Evolutionary conservation across 1,284 basidiomycete species (phyloP).

Genomic region (Fomitiporia mediterranea): DNA sequence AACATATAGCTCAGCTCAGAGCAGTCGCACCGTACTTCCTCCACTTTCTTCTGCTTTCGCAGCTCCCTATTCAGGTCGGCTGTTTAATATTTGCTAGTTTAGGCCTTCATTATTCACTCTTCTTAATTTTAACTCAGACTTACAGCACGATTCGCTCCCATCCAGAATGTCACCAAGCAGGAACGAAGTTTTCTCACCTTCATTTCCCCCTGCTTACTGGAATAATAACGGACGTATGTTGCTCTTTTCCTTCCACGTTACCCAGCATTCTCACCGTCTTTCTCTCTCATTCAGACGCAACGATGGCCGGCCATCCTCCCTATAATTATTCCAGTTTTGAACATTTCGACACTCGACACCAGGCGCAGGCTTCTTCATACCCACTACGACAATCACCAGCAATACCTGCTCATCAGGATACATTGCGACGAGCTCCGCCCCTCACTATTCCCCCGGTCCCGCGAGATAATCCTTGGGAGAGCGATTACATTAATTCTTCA

Average conservation of each 20-base stretch:
- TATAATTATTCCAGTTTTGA: constrained; percentile 36
- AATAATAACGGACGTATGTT: constrained; percentile 20
- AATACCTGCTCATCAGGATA: constrained; percentile 38
- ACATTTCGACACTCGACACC: constrained; percentile 52
- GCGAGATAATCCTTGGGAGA: constrained; percentile 16
- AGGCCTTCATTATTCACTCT: constrained; percentile 45
- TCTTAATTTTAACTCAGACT: constrained; percentile 22
- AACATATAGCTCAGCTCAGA: constrained; percentile 72
- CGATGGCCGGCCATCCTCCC: constrained; percentile 21
- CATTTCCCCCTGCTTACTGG: constrained; percentile 17
- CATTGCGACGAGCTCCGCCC: constrained; percentile 45
- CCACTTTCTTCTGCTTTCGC: constrained; percentile 78
- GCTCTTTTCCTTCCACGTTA: constrained; percentile 7
- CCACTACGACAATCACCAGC: constrained; percentile 44
- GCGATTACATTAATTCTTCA: constrained; percentile 16
- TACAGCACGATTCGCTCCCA: constrained; percentile 7
- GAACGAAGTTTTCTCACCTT: constrained; percentile 20
- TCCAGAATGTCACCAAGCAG: constrained; percentile 21
- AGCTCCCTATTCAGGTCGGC: constrained; percentile 38
- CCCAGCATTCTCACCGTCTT: constrained; percentile 6
- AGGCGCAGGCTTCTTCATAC: constrained; percentile 42
- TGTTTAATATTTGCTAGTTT: constrained; percentile 31
- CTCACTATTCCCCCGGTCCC: constrained; percentile 33
- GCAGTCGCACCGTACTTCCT: constrained; percentile 82
- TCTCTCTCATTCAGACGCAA: constrained; percentile 7